Percentiles rank a stretch among this genome's conserved stretches.
Evolutionary conservation across 2,329 filamentous ascomycete genomes (phyloP).

Genomic region (Sporothrix brunneoviolacea): DNA sequence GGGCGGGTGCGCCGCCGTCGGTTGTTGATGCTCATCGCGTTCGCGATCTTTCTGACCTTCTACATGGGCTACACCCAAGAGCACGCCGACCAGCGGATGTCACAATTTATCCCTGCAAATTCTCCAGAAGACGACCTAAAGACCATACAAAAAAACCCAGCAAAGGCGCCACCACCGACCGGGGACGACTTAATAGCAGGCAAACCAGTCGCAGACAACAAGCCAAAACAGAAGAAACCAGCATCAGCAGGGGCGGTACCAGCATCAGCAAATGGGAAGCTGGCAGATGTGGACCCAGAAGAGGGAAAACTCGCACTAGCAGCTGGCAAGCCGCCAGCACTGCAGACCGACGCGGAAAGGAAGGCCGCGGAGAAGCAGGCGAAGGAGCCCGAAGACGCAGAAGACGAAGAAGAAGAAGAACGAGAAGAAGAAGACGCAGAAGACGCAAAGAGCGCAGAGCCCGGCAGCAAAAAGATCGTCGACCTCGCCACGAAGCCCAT

Average conservation of each 20-base stretch:
- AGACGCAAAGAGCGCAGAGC: background rate
- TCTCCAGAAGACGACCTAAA: slow-evolving; percentile 5
- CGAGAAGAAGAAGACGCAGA: background rate
- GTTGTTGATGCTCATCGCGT: background rate
- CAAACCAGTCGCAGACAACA: background rate
- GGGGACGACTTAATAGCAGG: background rate
- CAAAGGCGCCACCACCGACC: no score
- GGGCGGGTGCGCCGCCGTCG: slow-evolving; percentile 16
- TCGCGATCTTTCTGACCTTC: background rate
- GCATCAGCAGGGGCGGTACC: background rate
- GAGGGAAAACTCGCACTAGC: no score
- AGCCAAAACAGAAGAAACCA: background rate
- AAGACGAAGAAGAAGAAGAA: background rate
- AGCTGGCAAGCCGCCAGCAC: no score
- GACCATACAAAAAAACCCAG: background rate
- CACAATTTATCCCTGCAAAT: slow-evolving; percentile 2
- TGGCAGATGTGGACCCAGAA: no score
- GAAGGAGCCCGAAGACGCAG: background rate
- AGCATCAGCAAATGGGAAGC: no score
- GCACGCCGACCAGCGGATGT: background rate
- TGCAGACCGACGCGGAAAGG: no score
- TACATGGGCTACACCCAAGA: slow-evolving; percentile 8
- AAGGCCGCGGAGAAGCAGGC: background rate
- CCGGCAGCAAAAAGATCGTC: background rate
- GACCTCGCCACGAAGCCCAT: slow-evolving; percentile 5